These are phyloP conservation scores for Rhodotorula sp. DNA, from an alignment of 1,284 basidiomycete species.

Conservation along the genomic window DNA sequence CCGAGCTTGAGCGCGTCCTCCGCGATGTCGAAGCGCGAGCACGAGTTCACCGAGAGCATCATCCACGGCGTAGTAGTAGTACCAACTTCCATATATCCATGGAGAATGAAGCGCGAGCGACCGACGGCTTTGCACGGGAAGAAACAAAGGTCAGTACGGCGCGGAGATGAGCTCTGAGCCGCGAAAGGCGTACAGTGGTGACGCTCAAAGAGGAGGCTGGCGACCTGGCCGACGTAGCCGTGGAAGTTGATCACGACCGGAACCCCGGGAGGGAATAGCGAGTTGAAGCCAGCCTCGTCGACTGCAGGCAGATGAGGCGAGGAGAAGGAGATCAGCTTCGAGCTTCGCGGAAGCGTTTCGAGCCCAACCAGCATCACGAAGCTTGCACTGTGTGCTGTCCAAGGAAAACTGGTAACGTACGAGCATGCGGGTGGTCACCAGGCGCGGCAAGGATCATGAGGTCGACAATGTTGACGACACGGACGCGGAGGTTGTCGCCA, in stretches of 20 bases:
- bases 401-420: neutral
- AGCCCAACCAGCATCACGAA: too few relatives aligned
- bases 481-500: conserved; percentile 46
- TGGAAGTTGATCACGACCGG: conserved; percentile 73
- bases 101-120: conserved; percentile 51
- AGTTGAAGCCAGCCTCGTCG: conserved; percentile 59
- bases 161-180: too few relatives aligned
- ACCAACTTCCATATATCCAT: conserved; percentile 55
- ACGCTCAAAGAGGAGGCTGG: conserved; percentile 51
- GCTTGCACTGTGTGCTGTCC: too few relatives aligned
- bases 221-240: conserved; percentile 53
- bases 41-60: conserved; percentile 55
- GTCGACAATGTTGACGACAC: conserved; percentile 55
- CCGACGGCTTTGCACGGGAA: too few relatives aligned
- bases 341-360: too few relatives aligned
- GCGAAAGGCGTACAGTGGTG: too few relatives aligned
- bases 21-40: conserved; percentile 55
- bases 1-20: conserved; percentile 51
- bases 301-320: conserved; percentile 46
- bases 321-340: neutral
- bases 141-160: too few relatives aligned
- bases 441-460: conserved; percentile 70
- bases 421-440: conserved; percentile 73
- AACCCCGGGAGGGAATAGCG: conserved; percentile 46
- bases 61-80: conserved; percentile 55